A percentile compares a stretch with the other conserved stretches of the same genome.
Evolutionary conservation across 306 rosid species (phyloP).

Genomic region (Castanea sativa): DNA sequence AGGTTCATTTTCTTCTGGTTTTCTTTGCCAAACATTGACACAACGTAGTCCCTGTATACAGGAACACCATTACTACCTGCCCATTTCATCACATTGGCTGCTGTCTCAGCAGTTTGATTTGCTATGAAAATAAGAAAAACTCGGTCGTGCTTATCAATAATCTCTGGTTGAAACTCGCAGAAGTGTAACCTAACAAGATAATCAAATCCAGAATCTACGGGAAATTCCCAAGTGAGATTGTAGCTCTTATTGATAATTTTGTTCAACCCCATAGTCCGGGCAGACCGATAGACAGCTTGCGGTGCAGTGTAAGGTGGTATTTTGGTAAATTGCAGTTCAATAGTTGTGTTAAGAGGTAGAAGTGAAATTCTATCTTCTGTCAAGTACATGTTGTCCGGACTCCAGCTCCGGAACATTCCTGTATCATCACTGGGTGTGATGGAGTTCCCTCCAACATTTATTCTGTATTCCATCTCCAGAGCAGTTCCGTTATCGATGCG

Average conservation of each 20-base stretch:
- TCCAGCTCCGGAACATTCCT: conserved; percentile 39
- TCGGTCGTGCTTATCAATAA: accelerated
- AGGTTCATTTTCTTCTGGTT: accelerated
- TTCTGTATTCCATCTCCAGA: conserved; percentile 34
- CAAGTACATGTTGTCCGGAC: not conserved
- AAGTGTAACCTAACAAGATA: too few species aligned
- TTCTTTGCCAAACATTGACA: accelerated
- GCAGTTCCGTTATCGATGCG: conserved; percentile 15
- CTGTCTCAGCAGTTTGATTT: conserved; percentile 25
- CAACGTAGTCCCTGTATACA: not conserved
- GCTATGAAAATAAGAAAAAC: conserved; percentile 27
- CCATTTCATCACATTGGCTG: not conserved
- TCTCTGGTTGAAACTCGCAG: too few species aligned
- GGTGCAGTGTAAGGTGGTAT: too few species aligned
- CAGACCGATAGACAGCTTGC: accelerated
- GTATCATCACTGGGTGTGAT: conserved; percentile 33
- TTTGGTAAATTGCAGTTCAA: too few species aligned
- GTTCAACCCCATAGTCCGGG: too few species aligned
- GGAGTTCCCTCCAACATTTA: conserved; percentile 35
- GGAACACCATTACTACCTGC: conserved; percentile 10
- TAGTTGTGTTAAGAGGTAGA: too few species aligned
- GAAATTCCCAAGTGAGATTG: too few species aligned
- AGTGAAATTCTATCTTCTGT: too few species aligned
- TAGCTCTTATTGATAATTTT: accelerated
- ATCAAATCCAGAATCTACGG: accelerated